These are phyloP conservation scores for Athelia sp. DNA, from an alignment of 1,284 basidiomycete species.

Conservation along the genomic window DNA sequence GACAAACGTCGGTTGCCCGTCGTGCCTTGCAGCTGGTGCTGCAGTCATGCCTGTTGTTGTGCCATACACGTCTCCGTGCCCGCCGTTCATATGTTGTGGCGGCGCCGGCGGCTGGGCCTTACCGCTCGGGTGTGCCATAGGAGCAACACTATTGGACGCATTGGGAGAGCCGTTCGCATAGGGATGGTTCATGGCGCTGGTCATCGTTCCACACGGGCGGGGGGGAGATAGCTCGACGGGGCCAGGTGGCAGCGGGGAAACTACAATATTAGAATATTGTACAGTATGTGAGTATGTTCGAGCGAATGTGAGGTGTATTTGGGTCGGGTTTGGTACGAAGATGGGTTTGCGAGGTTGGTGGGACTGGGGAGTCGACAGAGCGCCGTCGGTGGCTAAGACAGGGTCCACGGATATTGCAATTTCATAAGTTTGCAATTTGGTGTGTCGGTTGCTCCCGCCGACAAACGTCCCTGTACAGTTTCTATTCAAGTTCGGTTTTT, in stretches of 20 bases:
- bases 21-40: slow-evolving; percentile 15
- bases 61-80: background rate
- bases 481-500: too few species aligned
- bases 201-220: background rate
- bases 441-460: too few species aligned
- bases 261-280: background rate
- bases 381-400: too few species aligned
- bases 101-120: background rate
- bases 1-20: slow-evolving; percentile 14
- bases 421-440: too few species aligned
- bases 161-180: too few species aligned
- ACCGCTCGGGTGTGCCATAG: background rate
- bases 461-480: too few species aligned
- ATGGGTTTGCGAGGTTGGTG: too few species aligned
- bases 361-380: too few species aligned
- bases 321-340: too few species aligned
- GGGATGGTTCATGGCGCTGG: background rate
- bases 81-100: background rate
- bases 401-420: too few species aligned
- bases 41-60: slow-evolving; percentile 2
- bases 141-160: background rate
- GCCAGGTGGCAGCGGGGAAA: slow-evolving; percentile 1
- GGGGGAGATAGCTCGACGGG: background rate
- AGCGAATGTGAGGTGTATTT: slow-evolving; percentile 12
- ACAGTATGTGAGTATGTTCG: background rate